These are phyloP conservation scores for Raphanus hybrid DNA, from an alignment of 441 rosid genomes.

Conservation along the genomic window DNA sequence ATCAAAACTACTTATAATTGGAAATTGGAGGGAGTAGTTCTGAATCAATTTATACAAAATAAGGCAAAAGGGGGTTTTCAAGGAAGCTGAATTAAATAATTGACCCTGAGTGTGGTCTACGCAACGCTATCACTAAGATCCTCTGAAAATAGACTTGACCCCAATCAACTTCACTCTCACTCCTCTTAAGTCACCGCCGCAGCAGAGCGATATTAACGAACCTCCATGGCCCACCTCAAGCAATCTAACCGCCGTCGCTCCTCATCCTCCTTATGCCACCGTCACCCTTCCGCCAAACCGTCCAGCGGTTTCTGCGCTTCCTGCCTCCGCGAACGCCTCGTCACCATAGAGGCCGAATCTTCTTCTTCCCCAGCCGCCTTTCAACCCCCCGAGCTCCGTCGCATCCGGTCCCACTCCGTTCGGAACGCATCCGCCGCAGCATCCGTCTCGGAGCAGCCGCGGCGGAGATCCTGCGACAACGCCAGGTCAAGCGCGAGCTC, in stretches of 20 bases:
- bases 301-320: constrained; percentile 85
- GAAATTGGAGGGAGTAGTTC: too few species aligned
- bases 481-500: constrained; percentile 45
- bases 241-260: constrained; percentile 55
- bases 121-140: constrained; percentile 8
- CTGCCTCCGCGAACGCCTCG: constrained; percentile 93
- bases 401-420: constrained; percentile 56
- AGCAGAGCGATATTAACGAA: constrained; percentile 25
- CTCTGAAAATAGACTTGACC: constrained; percentile 3
- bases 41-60: too few species aligned
- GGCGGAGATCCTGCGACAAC: constrained; percentile 45
- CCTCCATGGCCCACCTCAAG: constrained; percentile 35
- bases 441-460: constrained; percentile 31
- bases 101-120: constrained; percentile 3
- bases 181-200: constrained; percentile 28
- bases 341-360: constrained; percentile 49
- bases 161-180: constrained; percentile 23
- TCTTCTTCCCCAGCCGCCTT: constrained; percentile 36
- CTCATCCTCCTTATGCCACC: constrained; percentile 66
- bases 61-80: too few species aligned
- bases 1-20: too few species aligned
- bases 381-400: constrained; percentile 50
- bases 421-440: constrained; percentile 31
- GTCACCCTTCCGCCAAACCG: constrained; percentile 68
- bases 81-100: too few species aligned